Evolutionary conservation across 179 eudicot species (phyloP).

Genomic region (Patellifolia procumbens): DNA sequence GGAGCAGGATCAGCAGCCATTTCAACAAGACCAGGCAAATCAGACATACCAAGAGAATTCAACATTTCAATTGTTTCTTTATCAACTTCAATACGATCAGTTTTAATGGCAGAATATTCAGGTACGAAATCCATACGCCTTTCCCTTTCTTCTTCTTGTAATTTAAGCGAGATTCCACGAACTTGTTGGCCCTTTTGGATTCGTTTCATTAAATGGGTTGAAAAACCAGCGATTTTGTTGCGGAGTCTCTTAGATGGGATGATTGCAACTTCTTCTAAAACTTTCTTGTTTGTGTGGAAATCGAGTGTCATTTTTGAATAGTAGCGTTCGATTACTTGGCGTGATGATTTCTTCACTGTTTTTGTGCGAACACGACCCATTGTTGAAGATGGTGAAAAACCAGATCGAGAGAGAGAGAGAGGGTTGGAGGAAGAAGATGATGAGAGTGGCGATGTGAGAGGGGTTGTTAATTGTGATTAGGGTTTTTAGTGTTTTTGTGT

Average conservation of each 20-base stretch:
- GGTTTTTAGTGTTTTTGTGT: too few relatives aligned
- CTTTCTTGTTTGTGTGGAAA: slow-evolving; percentile 36
- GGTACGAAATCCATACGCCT: slow-evolving; percentile 29
- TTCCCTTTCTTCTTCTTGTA: slow-evolving; percentile 27
- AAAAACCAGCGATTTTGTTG: slow-evolving; percentile 33
- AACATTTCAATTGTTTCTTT: slow-evolving; percentile 26
- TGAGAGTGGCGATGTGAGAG: neutral
- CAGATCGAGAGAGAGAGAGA: neutral
- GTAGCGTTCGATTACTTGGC: slow-evolving; percentile 24
- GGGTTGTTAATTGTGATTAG: too few relatives aligned
- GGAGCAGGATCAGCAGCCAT: neutral
- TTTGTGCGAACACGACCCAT: slow-evolving; percentile 32
- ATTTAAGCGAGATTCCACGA: slow-evolving; percentile 28
- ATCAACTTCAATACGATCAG: slow-evolving; percentile 15
- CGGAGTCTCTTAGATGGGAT: slow-evolving; percentile 31
- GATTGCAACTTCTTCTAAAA: slow-evolving; percentile 27
- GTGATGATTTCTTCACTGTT: slow-evolving; percentile 33
- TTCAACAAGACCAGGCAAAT: slow-evolving; percentile 21
- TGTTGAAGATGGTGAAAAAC: too few relatives aligned
- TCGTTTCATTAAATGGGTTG: slow-evolving; percentile 26
- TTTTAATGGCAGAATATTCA: slow-evolving; percentile 21
- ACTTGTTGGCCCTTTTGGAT: slow-evolving; percentile 31
- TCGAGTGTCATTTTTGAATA: slow-evolving; percentile 28
- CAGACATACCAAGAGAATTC: slow-evolving; percentile 25
- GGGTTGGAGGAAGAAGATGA: neutral